Evolutionary conservation across 352 stramenopile species (phyloP), one percentile per base, ranked within the genome.

Genomic region (Blastocystis sp.): DNA sequence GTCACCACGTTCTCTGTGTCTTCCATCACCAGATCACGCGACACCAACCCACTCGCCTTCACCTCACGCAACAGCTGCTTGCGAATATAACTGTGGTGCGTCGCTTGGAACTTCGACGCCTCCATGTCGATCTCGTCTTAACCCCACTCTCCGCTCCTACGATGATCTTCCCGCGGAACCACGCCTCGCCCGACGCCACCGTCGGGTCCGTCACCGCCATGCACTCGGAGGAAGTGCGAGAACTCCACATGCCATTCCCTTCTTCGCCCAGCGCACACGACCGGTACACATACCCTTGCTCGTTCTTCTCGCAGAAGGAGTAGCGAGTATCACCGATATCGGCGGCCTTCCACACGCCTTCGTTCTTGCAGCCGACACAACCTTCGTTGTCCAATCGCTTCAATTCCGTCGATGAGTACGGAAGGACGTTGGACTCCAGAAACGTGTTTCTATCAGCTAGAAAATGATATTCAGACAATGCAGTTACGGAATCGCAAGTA

Each of bases 61-160:
- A 76, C 41, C 7, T 14, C 14, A 5, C 52, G 23, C 65, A 40
- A 7, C 41, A 76, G 41, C 41, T 41, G 65, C 34, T 40, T n/a
- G 9, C 9, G 19, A n/a, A 76, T 76, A n/a, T 76, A 76, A 7
- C 4, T 11, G 38, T 76, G 65, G 23, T 76, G 11, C 14, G 14
- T 4, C 10, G 10, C 41, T 3, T 7, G 5, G 65, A 76, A 76
- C 14, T 56, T 19, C 7, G 3, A 7, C 34, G 65, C 23, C 11
- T 76, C 65, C 14, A 76, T 76, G 7, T 76, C 65, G 41, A 76
- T 76, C 65, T 76, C 23, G 4, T 76, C 65, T 7, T 17, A 76
- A 41, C n/a, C 34, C 14, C 62, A 17, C 14, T 56, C 38, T 21
- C 23, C 41, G 38, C 9, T 23, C 23, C 65, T 76, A 76, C 65